A percentile compares a stretch with the other conserved stretches of the same genome.
Conservation (phyloP, 2,329 filamentous ascomycete genomes). For the Cladosporium sp. region DNA sequence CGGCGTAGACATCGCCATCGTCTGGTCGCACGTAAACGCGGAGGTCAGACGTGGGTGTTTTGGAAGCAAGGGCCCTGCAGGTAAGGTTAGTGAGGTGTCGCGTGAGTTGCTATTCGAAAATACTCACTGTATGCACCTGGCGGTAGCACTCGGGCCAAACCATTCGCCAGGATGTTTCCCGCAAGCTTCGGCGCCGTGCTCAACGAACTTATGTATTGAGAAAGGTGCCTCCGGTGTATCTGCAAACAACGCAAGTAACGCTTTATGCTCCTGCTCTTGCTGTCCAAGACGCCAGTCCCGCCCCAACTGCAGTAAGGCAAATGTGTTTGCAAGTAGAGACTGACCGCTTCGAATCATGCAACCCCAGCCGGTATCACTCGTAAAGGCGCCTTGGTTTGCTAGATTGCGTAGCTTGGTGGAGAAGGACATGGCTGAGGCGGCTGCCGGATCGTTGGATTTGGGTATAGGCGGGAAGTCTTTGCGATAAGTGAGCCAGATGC, state of each 20-base stretch:
- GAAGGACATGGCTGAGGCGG: constrained; percentile 67
- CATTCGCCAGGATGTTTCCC: constrained; percentile 95
- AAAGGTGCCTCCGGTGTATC: constrained; percentile 82
- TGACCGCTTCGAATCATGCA: constrained; percentile 98
- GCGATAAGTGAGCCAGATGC: constrained; percentile 94
- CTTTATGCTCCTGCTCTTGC: constrained; percentile 54
- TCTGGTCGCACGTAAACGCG: constrained; percentile 86
- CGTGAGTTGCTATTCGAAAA: background rate
- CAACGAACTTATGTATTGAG: constrained; percentile 90
- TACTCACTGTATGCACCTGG: constrained; percentile 82
- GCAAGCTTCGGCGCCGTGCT: constrained; percentile 77
- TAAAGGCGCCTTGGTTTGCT: constrained; percentile 73
- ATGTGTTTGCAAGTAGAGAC: constrained; percentile 80
- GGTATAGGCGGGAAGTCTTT: constrained; percentile 79
- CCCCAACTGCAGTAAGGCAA: constrained; percentile 66
- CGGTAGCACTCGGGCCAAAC: constrained; percentile 97
- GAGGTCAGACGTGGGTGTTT: constrained; percentile 55
- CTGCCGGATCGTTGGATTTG: constrained; percentile 68
- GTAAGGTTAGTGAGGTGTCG: constrained; percentile 15
- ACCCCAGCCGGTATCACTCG: constrained; percentile 92
- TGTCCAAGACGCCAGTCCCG: constrained; percentile 74
- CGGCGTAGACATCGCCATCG: constrained; percentile 86
- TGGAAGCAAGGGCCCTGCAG: constrained; percentile 65
- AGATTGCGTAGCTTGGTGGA: constrained; percentile 78
- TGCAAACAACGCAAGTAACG: constrained; percentile 74